These are phyloP conservation scores for Penicillium roqueforti DNA, from an alignment of 495 filamentous ascomycete genomes.

Conservation along the genomic window DNA sequence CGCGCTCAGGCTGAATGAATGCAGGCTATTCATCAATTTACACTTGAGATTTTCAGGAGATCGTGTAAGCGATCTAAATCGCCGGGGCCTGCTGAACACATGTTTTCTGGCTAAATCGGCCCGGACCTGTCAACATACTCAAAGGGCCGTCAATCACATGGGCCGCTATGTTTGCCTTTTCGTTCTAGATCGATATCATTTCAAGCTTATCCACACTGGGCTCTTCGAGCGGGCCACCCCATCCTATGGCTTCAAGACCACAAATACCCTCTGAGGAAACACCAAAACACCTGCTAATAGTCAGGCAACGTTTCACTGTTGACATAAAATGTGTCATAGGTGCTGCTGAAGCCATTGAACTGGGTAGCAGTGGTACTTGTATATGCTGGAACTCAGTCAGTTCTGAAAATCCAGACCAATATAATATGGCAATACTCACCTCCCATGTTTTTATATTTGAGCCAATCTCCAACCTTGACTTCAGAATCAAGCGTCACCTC, in stretches of 20 bases:
- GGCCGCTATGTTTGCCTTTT: background rate
- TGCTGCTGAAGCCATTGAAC: conserved; percentile 30
- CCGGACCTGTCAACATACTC: background rate
- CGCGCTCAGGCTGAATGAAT: conserved; percentile 13
- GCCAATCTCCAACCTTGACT: conserved; percentile 32
- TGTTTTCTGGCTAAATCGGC: background rate
- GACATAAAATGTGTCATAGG: conserved; percentile 13
- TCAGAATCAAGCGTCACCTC: conserved; percentile 19
- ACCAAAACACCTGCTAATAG: background rate
- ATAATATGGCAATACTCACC: conserved; percentile 14
- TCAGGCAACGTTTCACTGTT: conserved; percentile 13
- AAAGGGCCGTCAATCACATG: background rate
- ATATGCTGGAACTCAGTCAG: conserved; percentile 15
- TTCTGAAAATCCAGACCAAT: background rate
- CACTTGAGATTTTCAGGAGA: background rate
- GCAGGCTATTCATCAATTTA: conserved; percentile 10
- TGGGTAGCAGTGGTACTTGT: conserved; percentile 24
- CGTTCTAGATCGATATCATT: too few species aligned
- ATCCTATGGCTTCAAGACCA: too few species aligned
- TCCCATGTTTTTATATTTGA: conserved; percentile 35
- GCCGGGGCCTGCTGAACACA: background rate
- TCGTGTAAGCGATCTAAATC: background rate
- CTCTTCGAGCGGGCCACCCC: too few species aligned
- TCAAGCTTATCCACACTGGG: too few species aligned
- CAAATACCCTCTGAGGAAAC: background rate